Percentiles rank a stretch among this genome's conserved stretches.
Evolutionary conservation across 1,139 yeast species (phyloP).

Genomic region (Geotrichum phurueaensis): DNA sequence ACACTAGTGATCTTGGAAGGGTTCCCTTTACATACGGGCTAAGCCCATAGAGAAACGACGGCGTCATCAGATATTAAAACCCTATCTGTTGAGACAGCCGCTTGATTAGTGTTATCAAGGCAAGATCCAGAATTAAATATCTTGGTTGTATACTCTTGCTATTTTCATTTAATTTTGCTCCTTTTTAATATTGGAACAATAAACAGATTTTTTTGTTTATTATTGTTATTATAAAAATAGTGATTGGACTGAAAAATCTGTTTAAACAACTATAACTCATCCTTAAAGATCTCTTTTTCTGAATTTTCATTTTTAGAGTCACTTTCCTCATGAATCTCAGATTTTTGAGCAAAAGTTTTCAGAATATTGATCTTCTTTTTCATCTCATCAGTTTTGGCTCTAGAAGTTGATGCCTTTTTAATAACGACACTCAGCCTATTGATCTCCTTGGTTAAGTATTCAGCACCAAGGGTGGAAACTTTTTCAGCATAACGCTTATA

Average conservation of each 20-base stretch:
- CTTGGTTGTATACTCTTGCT: too few species aligned
- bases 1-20: too few species aligned
- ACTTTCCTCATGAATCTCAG: conserved; percentile 16
- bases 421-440: conserved; percentile 47
- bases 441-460: conserved; percentile 47
- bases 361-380: conserved; percentile 32
- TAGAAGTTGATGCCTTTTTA: conserved; percentile 34
- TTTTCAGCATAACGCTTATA: conserved; percentile 50
- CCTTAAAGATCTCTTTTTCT: not conserved
- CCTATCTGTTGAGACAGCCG: too few species aligned
- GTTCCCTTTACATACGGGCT: too few species aligned
- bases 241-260: not conserved
- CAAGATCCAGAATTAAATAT: too few species aligned
- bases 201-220: too few species aligned
- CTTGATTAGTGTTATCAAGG: too few species aligned
- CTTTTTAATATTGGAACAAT: too few species aligned
- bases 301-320: not conserved
- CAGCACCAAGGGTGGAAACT: conserved; percentile 40
- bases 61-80: too few species aligned
- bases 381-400: conserved; percentile 32
- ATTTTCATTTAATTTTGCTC: too few species aligned
- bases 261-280: not conserved
- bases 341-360: conserved; percentile 21
- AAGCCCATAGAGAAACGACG: too few species aligned
- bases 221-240: too few species aligned